Conservation (phyloP, 1,284 basidiomycete species). For the Rhodotorula mucilaginosa region DNA sequence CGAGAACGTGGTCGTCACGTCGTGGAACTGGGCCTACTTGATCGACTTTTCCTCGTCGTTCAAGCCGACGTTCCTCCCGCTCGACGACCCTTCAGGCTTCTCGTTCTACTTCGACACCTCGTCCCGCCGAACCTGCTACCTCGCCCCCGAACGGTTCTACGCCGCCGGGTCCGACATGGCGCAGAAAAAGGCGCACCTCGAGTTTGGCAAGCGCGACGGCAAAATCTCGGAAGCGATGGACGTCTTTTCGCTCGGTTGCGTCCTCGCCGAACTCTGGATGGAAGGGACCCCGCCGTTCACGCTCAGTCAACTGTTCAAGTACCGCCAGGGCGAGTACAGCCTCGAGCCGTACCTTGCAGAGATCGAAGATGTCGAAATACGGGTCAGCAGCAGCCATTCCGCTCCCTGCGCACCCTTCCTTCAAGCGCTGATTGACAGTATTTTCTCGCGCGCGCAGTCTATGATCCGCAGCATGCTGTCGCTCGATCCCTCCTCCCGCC, state of each 20-base stretch:
- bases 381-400: slow-evolving; percentile 56
- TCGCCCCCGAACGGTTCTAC: slow-evolving; percentile 96
- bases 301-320: slow-evolving; percentile 92
- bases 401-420: not conserved
- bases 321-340: slow-evolving; percentile 73
- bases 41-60: slow-evolving; percentile 91
- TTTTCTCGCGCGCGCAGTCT: slow-evolving; percentile 54
- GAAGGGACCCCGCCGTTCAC: slow-evolving; percentile 94
- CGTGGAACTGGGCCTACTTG: slow-evolving; percentile 91
- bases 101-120: slow-evolving; percentile 98
- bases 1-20: slow-evolving; percentile 94
- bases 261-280: slow-evolving; percentile 91
- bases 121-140: slow-evolving; percentile 86
- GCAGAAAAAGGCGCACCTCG: slow-evolving; percentile 37
- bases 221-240: slow-evolving; percentile 96
- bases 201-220: slow-evolving; percentile 62
- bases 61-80: slow-evolving; percentile 92
- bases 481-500: slow-evolving; percentile 71
- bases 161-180: slow-evolving; percentile 68
- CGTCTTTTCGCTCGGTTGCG: slow-evolving; percentile 92
- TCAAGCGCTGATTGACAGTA: not conserved
- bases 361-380: slow-evolving; percentile 76
- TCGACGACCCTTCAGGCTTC: slow-evolving; percentile 96
- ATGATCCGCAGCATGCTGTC: slow-evolving; percentile 88
- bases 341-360: slow-evolving; percentile 70